Evolutionary conservation across 2,329 filamentous ascomycete genomes (phyloP), one percentile per base, ranked within the genome.

Genomic region (Trichoderma harzianum): DNA sequence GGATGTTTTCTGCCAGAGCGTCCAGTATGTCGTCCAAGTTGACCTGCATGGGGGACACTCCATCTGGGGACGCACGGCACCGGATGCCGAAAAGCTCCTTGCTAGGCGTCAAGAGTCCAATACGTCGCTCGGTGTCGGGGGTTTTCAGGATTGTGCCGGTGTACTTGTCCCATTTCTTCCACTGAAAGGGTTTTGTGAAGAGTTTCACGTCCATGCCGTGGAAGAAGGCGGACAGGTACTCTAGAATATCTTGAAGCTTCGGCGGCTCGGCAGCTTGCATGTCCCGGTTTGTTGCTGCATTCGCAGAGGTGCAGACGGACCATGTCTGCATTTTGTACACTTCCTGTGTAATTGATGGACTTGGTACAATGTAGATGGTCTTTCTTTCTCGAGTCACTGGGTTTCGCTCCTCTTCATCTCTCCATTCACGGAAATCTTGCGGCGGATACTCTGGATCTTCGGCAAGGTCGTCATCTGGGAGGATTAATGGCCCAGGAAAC

Each of bases 21-120:
- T 92, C 89, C 0, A 92, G 82, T 2, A 92, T 80, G 75, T 92
- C 90, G 58, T 87, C 81, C 0, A 92, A 82, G 69, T 91, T 88
- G 3, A 92, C 78, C 75, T 91, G 89, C 14, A 80, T 80, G 1
- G 75, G 67, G 30, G 88, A 88, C 0, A 82, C 53, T 0, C 79
- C 79, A 62, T 90, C 87, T 0, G 83, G 83, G 0, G 84, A 82
- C 0, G 80, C 77, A 0, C 89, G 85, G 3, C 81, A 82, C 11
- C 88, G 84, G 64, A 92, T 85, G 1, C 87, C 84, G 4, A 85
- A 84, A 39, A 81, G 76, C 28, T 81, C 76, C 2, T 77, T 7
- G 14, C 53, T 65, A 0, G 83, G 74, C 0, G 78, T 76, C 7
- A 74, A 76, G 1, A 92, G 82, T 0, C 85, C 88, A 14, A 91